A percentile compares a stretch with the other conserved stretches of the same genome.
Evolutionary conservation across 1,284 basidiomycete species (phyloP).

Genomic region (Prillingera fragicola): DNA sequence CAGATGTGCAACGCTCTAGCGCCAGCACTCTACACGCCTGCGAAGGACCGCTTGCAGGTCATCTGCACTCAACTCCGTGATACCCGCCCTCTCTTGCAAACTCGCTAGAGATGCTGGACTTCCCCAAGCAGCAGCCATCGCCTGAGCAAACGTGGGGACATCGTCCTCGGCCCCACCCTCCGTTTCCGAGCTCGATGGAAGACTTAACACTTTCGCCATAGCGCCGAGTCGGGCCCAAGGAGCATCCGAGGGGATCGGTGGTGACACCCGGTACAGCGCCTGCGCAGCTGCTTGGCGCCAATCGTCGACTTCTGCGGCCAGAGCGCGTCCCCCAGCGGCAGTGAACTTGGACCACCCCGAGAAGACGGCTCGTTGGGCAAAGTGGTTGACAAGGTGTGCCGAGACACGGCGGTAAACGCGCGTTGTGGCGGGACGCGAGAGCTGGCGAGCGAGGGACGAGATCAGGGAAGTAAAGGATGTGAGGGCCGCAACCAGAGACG

Average conservation of each 20-base stretch:
- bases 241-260: slow-evolving; percentile 53
- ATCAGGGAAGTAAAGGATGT: slow-evolving; percentile 69
- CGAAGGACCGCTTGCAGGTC: slow-evolving; percentile 40
- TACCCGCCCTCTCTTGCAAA: slow-evolving; percentile 53
- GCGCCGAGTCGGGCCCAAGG: slow-evolving; percentile 69
- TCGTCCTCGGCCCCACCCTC: slow-evolving; percentile 57
- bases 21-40: slow-evolving; percentile 44
- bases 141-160: slow-evolving; percentile 68
- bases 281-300: slow-evolving; percentile 68
- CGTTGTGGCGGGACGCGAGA: slow-evolving; percentile 57
- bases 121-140: slow-evolving; percentile 66
- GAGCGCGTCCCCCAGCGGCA: slow-evolving; percentile 54
- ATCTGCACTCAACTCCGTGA: slow-evolving; percentile 21
- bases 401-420: slow-evolving; percentile 65
- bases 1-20: slow-evolving; percentile 13
- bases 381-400: slow-evolving; percentile 62
- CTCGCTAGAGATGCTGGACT: slow-evolving; percentile 66
- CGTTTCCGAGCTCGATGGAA: slow-evolving; percentile 54
- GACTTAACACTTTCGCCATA: slow-evolving; percentile 60
- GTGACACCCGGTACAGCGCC: slow-evolving; percentile 29
- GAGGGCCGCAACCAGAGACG: slow-evolving; percentile 64
- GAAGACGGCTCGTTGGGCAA: slow-evolving; percentile 75
- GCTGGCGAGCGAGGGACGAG: slow-evolving; percentile 56
- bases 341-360: slow-evolving; percentile 61
- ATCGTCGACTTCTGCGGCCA: slow-evolving; percentile 64